phyloP scores from a whole-genome alignment of 257 asterid genomes.

The Asclepias syriaca region DNA sequence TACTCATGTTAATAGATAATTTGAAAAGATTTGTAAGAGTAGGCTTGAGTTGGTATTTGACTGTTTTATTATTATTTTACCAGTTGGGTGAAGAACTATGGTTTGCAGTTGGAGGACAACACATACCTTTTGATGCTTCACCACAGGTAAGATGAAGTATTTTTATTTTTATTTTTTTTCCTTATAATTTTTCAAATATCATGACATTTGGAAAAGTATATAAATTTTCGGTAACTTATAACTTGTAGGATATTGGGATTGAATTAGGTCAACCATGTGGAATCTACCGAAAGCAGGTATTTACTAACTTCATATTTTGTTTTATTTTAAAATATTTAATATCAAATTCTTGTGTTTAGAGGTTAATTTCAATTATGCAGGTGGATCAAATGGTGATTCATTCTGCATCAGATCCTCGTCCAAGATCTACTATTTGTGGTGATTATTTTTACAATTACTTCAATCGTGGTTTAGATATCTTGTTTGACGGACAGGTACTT shows the following conservation, averaged over 20 bases:
- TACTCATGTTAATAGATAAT: neutral
- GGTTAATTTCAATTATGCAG: constrained; percentile 31
- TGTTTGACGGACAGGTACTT: constrained; percentile 75
- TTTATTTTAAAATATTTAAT: neutral
- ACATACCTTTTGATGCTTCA: constrained; percentile 70
- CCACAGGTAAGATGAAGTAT: constrained; percentile 50
- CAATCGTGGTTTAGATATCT: constrained; percentile 68
- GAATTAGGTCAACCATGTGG: constrained; percentile 89
- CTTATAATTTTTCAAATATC: too few relatives aligned
- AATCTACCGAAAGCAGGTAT: constrained; percentile 76
- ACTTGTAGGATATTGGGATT: constrained; percentile 74
- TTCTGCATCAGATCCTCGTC: constrained; percentile 74
- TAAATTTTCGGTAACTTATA: constrained; percentile 12
- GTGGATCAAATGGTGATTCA: constrained; percentile 90
- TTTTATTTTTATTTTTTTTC: neutral
- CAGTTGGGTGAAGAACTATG: constrained; percentile 70
- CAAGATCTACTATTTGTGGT: constrained; percentile 66
- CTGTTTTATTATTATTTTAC: constrained; percentile 7
- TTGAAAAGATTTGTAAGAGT: too few relatives aligned
- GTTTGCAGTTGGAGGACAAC: constrained; percentile 76
- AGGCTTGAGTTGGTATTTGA: constrained; percentile 2
- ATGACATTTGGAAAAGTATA: neutral
- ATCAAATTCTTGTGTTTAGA: neutral
- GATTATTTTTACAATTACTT: constrained; percentile 78
- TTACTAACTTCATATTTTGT: neutral